phyloP scores from a whole-genome alignment of 2,329 filamentous ascomycete genomes.

The Ophiocordyceps camponoti-rufipedis region DNA sequence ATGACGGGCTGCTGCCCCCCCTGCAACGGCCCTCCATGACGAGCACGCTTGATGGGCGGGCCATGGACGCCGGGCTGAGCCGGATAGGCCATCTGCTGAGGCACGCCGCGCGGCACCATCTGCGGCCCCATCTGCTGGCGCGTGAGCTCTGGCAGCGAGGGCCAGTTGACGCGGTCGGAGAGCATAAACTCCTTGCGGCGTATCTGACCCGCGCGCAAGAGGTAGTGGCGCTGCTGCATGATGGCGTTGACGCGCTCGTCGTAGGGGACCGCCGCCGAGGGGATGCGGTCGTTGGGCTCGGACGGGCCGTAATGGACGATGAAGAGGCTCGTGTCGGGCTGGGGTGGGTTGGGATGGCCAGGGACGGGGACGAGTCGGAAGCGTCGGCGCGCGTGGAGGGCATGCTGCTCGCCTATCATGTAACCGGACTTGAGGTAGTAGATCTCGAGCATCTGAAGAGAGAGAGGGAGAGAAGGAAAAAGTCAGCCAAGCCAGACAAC shows the following conservation, averaged over 20 bases:
- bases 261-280: constrained; percentile 46
- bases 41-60: constrained; percentile 36
- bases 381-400: constrained; percentile 63
- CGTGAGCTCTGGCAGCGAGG: constrained; percentile 47
- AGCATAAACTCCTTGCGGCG: constrained; percentile 90
- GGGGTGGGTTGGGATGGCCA: constrained; percentile 48
- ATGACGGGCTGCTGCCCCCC: constrained; percentile 16
- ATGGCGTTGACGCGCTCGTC: constrained; percentile 40
- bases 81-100: constrained; percentile 45
- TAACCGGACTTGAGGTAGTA: constrained; percentile 70
- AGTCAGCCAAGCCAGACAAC: neutral
- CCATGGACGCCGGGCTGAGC: constrained; percentile 25
- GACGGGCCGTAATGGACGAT: constrained; percentile 77
- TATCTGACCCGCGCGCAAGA: constrained; percentile 60
- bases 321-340: constrained; percentile 69
- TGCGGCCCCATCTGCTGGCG: constrained; percentile 31
- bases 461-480: neutral
- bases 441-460: constrained; percentile 62
- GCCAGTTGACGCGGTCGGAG: constrained; percentile 78
- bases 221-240: constrained; percentile 44
- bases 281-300: constrained; percentile 55
- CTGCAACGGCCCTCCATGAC: constrained; percentile 23
- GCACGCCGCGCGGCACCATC: constrained; percentile 27
- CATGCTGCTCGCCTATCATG: constrained; percentile 53
- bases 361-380: constrained; percentile 68